phyloP scores from a whole-genome alignment of 2,329 filamentous ascomycete species.

The Ophiosphaerella narmari region DNA sequence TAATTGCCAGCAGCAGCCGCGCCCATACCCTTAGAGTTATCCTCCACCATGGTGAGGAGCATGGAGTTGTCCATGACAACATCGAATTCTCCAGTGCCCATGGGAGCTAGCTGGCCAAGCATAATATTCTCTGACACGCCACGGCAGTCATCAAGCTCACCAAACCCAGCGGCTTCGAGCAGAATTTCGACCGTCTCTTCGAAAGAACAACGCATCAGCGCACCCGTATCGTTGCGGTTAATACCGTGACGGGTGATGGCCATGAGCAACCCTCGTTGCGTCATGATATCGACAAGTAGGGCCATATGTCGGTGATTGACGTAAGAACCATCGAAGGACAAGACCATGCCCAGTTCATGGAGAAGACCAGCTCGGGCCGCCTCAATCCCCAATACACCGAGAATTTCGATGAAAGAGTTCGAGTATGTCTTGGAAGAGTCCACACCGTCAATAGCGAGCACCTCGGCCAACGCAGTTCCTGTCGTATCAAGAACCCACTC shows the following conservation, averaged over 20 bases:
- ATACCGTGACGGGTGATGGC: constrained; percentile 98
- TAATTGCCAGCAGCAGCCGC: constrained; percentile 74
- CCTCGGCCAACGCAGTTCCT: constrained; percentile 82
- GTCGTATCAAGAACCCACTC: constrained; percentile 97
- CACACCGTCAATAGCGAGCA: constrained; percentile 85
- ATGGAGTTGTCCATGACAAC: constrained; percentile 92
- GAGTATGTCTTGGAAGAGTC: constrained; percentile 85
- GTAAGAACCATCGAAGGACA: constrained; percentile 98
- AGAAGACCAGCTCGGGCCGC: constrained; percentile 86
- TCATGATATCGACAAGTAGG: constrained; percentile 96
- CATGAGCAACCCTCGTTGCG: constrained; percentile 88
- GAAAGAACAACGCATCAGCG: constrained; percentile 98
- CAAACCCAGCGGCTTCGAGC: constrained; percentile 89
- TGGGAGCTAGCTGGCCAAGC: constrained; percentile 93
- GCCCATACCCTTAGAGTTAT: constrained; percentile 74
- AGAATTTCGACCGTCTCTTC: constrained; percentile 99
- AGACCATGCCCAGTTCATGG: constrained; percentile 84
- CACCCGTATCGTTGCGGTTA: constrained; percentile 96
- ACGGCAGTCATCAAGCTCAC: constrained; percentile 95
- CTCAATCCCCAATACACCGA: constrained; percentile 95
- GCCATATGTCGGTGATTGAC: constrained; percentile 98
- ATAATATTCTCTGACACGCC: constrained; percentile 99
- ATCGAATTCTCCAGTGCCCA: constrained; percentile 96
- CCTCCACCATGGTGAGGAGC: constrained; percentile 91
- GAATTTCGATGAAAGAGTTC: constrained; percentile 93